These are phyloP conservation scores for Coemansia sp. DNA, from an alignment of 192 early-diverging fungal species.

Conservation along the genomic window DNA sequence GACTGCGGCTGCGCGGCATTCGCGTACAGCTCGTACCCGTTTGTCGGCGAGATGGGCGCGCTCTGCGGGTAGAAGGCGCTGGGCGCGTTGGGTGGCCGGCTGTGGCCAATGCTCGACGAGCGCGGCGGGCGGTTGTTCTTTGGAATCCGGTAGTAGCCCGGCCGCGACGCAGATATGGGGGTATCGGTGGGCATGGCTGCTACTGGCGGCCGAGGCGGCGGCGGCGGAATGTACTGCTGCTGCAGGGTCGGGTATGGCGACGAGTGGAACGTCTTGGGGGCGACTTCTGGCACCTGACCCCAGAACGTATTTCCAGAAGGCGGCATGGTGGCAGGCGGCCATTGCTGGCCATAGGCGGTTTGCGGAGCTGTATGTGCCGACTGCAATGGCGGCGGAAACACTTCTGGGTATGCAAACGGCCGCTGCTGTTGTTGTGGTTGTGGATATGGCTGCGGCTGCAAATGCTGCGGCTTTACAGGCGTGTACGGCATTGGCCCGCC, in stretches of 20 bases:
- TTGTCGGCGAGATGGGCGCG: slow-evolving; percentile 30
- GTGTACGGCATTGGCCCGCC: background rate
- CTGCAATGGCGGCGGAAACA: background rate
- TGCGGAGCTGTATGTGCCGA: background rate
- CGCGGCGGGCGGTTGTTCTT: slow-evolving; percentile 11
- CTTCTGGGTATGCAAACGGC: slow-evolving; percentile 17
- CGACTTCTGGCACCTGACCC: slow-evolving; percentile 5
- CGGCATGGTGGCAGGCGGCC: background rate
- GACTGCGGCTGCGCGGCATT: background rate
- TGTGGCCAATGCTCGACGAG: background rate
- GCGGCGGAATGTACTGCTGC: slow-evolving; percentile 1
- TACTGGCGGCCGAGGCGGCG: background rate
- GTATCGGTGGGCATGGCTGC: background rate
- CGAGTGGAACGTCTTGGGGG: background rate
- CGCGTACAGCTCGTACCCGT: background rate
- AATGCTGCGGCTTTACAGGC: background rate
- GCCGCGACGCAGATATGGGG: background rate
- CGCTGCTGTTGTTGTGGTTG: background rate
- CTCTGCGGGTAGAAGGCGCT: slow-evolving; percentile 24
- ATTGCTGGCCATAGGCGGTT: background rate
- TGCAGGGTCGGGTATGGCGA: slow-evolving; percentile 6
- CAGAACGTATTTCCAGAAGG: slow-evolving; percentile 7
- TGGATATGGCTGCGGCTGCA: slow-evolving; percentile 1
- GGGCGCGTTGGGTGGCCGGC: slow-evolving; percentile 3
- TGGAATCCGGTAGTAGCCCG: slow-evolving; percentile 11